phyloP scores from a whole-genome alignment of 2,329 filamentous ascomycete species.

The Exophiala oligosperma region DNA sequence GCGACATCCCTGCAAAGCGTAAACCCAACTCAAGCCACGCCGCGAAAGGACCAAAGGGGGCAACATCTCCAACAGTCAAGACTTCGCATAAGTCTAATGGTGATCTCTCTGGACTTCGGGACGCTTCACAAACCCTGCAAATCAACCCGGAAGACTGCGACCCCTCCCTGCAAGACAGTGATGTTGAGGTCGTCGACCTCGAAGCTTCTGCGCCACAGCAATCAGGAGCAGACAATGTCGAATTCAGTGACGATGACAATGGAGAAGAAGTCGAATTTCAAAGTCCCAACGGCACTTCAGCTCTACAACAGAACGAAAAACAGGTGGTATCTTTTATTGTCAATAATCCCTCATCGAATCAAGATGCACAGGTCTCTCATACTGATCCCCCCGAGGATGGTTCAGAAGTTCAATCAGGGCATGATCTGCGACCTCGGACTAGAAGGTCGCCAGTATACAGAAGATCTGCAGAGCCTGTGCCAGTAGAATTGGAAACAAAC shows the following conservation, averaged over 20 bases:
- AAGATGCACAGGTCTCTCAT: too few species aligned
- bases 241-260: slow-evolving; percentile 22
- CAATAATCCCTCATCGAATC: too few species aligned
- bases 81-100: too few species aligned
- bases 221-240: slow-evolving; percentile 7
- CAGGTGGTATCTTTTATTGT: too few species aligned
- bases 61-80: too few species aligned
- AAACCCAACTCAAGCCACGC: too few species aligned
- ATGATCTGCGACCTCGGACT: too few species aligned
- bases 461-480: background rate
- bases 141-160: background rate
- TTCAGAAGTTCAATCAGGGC: background rate
- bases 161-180: background rate
- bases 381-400: background rate
- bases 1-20: too few species aligned
- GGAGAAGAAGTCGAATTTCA: background rate
- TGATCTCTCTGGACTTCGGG: background rate
- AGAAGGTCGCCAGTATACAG: too few species aligned
- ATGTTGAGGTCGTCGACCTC: background rate
- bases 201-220: background rate
- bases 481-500: background rate
- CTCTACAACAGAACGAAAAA: too few species aligned
- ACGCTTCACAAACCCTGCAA: background rate
- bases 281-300: too few species aligned
- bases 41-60: too few species aligned